Conservation (phyloP, 2,329 filamentous ascomycete genomes). For the Alternaria consortialis region DNA sequence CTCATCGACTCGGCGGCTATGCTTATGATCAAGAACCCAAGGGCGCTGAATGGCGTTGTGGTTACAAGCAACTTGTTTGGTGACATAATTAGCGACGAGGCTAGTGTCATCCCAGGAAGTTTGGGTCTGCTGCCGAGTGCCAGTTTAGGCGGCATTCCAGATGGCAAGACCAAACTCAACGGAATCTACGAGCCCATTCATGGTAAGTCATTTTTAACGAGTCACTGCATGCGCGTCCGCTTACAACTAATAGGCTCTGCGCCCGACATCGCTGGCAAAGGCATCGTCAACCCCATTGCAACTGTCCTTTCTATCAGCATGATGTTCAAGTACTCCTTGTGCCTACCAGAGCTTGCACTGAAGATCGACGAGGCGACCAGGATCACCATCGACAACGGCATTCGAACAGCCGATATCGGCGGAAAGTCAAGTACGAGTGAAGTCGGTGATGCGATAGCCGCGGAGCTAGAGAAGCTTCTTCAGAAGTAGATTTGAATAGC, state of each 20-base stretch:
- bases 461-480: conserved; percentile 76
- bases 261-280: conserved; percentile 91
- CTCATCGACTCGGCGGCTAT: conserved; percentile 97
- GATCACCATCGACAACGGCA: conserved; percentile 78
- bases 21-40: conserved; percentile 95
- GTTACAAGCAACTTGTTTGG: conserved; percentile 95
- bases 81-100: conserved; percentile 95
- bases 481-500: conserved; percentile 33
- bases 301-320: conserved; percentile 92
- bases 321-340: conserved; percentile 94
- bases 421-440: conserved; percentile 77
- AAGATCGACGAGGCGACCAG: conserved; percentile 84
- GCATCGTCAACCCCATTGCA: conserved; percentile 90
- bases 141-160: conserved; percentile 84
- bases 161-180: conserved; percentile 84
- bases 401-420: conserved; percentile 85
- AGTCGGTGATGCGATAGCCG: conserved; percentile 83
- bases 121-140: conserved; percentile 89
- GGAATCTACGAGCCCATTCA: conserved; percentile 99
- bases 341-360: conserved; percentile 77
- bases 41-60: conserved; percentile 85
- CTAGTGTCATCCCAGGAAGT: conserved; percentile 90
- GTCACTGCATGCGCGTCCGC: conserved; percentile 1
- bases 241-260: conserved; percentile 71
- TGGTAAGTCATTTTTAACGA: conserved; percentile 63